These are phyloP conservation scores for Phaseolus coccineus DNA, from an alignment of 331 rosid genomes.

Conservation along the genomic window DNA sequence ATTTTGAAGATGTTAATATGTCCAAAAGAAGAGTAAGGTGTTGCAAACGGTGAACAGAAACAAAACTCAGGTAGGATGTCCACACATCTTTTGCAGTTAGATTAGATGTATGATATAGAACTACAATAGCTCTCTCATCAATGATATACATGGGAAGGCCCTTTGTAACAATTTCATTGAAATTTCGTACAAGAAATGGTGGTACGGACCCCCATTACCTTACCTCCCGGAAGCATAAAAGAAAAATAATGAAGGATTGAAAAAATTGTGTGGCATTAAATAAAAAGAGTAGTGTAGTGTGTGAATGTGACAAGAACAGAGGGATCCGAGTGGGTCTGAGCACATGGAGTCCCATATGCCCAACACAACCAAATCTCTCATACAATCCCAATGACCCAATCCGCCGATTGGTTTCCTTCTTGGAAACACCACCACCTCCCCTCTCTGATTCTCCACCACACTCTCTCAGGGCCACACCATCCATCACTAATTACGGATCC, in stretches of 20 bases:
- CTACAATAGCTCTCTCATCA: conserved; percentile 36
- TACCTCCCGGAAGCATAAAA: neutral
- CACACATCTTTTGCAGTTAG: conserved; percentile 20
- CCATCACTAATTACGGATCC: neutral
- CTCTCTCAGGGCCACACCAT: conserved; percentile 41
- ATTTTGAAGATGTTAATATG: conserved; percentile 26
- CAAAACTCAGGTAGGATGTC: conserved; percentile 23
- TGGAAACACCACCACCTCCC: conserved; percentile 81
- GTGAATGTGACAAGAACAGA: conserved; percentile 70
- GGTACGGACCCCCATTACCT: conserved; percentile 46
- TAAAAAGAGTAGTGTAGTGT: conserved; percentile 44
- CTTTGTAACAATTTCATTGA: conserved; percentile 12
- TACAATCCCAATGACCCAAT: conserved; percentile 75
- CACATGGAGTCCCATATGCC: conserved; percentile 82
- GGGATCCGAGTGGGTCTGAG: conserved; percentile 60
- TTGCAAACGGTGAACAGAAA: conserved; percentile 34
- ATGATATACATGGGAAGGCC: conserved; percentile 25
- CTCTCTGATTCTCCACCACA: conserved; percentile 35
- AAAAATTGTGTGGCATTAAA: neutral
- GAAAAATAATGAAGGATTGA: neutral
- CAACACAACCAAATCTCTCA: conserved; percentile 62
- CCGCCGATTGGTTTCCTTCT: conserved; percentile 78
- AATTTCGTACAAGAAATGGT: conserved; percentile 44
- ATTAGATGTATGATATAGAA: conserved; percentile 26
- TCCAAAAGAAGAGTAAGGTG: conserved; percentile 23